Base-by-base conservation (phyloP, 148 eudicot genomes). In the Rhododendron kiyosumense region DNA sequence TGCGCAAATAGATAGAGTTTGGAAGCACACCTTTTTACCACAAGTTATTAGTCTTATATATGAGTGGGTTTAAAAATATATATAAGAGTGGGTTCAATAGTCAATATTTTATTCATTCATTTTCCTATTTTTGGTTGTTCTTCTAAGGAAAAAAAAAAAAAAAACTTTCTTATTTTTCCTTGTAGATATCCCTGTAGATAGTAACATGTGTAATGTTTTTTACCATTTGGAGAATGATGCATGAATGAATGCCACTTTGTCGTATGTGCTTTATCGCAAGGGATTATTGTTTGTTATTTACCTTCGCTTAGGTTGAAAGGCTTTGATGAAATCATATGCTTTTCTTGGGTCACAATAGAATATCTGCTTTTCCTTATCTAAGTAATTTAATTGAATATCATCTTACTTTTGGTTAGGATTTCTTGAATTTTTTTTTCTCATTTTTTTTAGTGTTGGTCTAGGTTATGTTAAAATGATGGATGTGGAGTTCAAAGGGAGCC, bases 401-500 rank as follows among this genome's bases (percentile, higher is more conserved):
- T 77, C 48, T 77, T 77, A 20, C n/a, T 77, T 20, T 77, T 20
- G 9, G 28, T 22, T 38, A 17, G 48, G 80, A 18, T 77, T 22
- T 77, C 28, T 38, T 20, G 48, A 22, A 36, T 76, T 38, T 76
- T 69, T 69, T 69, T 76, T 4, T 77, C 78, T 74, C 49, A 41
- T 20, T 78, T 12, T 78, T 1, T 12, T 78, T n/a, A 5, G 7
- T 46, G n/a, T 46, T 45, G 28, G 26, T 2, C n/a, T 18, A 20
- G 5, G 5, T 45, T 14, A 77, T 2, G 22, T 2, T 12, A 18
- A 38, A 80, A 36, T 32, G 83, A 45, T 69, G 87, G 84, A 85
- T 65, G 36, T 86, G 78, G 87, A 32, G 52, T 81, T 67, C 7
- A 74, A 81, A 46, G 87, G 87, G 36, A 86, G 87, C 12, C 74